Percentiles rank a stretch among this genome's conserved stretches.
phyloP scores from a whole-genome alignment of 2,329 filamentous ascomycete species.

The Penicillium thymicola region DNA sequence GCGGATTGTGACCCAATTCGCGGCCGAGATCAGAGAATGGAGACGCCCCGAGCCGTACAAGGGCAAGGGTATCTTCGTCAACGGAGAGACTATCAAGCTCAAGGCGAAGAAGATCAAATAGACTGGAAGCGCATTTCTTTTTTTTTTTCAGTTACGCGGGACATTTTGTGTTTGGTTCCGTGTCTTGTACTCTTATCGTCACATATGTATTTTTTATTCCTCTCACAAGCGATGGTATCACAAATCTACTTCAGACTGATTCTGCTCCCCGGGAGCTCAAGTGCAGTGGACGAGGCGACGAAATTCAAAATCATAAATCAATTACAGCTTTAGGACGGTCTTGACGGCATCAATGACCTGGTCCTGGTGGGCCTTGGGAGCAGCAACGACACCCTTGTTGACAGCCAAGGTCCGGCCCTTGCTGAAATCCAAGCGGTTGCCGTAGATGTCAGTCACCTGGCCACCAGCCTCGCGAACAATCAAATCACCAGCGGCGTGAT shows the following conservation, averaged over 20 bases:
- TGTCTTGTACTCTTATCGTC: constrained; percentile 23
- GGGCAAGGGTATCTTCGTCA: constrained; percentile 98
- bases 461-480: constrained; percentile 94
- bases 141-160: constrained; percentile 24
- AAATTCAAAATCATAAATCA: constrained; percentile 7
- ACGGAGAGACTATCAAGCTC: constrained; percentile 94
- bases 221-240: constrained; percentile 30
- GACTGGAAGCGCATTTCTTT: constrained; percentile 26
- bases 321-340: constrained; percentile 62
- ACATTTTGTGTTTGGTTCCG: constrained; percentile 25
- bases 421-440: constrained; percentile 81
- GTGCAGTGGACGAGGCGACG: not conserved
- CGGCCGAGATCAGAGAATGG: constrained; percentile 83
- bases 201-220: constrained; percentile 19
- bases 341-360: constrained; percentile 79
- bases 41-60: constrained; percentile 95
- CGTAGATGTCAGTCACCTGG: constrained; percentile 82
- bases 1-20: constrained; percentile 84
- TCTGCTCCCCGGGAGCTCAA: constrained; percentile 6
- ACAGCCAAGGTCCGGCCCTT: constrained; percentile 78
- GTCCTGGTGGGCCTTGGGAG: constrained; percentile 70
- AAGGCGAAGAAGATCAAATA: constrained; percentile 98
- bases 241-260: constrained; percentile 32
- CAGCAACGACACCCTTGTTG: constrained; percentile 93
- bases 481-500: constrained; percentile 91